These are phyloP conservation scores for Entophlyctis helioformis DNA, from an alignment of 192 early-diverging fungal species.

Conservation along the genomic window DNA sequence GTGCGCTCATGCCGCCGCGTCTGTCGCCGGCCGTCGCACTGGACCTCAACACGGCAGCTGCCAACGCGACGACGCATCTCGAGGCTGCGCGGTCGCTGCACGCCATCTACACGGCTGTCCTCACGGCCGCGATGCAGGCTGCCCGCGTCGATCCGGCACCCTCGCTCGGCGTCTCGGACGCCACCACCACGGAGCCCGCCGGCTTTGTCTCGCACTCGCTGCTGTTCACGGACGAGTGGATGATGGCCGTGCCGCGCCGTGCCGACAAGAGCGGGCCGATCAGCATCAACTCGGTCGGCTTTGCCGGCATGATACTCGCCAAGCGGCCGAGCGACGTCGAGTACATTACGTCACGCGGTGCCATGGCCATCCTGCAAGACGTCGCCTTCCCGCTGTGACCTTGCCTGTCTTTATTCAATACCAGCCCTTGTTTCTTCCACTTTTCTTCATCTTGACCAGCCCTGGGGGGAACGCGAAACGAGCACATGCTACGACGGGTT, in stretches of 20 bases:
- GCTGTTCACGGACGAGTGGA: slow-evolving; percentile 33
- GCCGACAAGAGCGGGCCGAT: slow-evolving; percentile 22
- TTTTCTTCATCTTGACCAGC: not conserved
- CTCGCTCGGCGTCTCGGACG: slow-evolving; percentile 2
- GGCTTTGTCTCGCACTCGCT: slow-evolving; percentile 41
- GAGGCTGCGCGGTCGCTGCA: not conserved
- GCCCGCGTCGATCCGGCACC: slow-evolving; percentile 7
- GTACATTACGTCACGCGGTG: too few species aligned
- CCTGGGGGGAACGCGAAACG: too few species aligned
- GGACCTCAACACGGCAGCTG: too few species aligned
- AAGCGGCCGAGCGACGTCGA: slow-evolving; percentile 35
- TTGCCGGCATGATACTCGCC: slow-evolving; percentile 47
- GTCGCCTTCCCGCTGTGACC: too few species aligned
- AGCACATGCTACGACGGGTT: too few species aligned
- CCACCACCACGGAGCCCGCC: not conserved
- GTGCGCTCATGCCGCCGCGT: not conserved
- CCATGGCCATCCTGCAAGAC: too few species aligned
- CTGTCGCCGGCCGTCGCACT: not conserved
- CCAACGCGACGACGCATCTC: not conserved
- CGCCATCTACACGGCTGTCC: not conserved
- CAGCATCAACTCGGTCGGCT: slow-evolving; percentile 53
- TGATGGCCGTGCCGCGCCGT: slow-evolving; percentile 43
- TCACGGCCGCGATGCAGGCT: slow-evolving; percentile 6
- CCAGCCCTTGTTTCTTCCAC: too few species aligned
- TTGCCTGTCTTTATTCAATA: too few species aligned